Conservation (phyloP, 73 alveolate genomes). For the Blepharisma stoltei region DNA sequence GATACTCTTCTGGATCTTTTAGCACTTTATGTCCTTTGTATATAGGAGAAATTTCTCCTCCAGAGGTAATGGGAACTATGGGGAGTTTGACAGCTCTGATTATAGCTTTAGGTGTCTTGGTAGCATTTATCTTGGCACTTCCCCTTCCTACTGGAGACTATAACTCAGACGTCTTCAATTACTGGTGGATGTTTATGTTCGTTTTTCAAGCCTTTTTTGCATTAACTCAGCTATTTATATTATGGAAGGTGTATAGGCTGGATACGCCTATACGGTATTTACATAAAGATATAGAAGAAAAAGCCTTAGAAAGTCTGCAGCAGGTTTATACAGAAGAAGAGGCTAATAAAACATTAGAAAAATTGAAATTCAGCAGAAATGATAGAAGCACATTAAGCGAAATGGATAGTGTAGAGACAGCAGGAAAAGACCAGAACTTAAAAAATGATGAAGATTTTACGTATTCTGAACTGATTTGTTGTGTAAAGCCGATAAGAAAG, state of each 20-base stretch:
- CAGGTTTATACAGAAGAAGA: not conserved
- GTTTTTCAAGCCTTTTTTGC: slow-evolving; percentile 4
- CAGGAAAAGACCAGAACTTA: not conserved
- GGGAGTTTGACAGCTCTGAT: not conserved
- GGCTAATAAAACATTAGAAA: not conserved
- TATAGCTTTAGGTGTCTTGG: not conserved
- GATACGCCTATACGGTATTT: slow-evolving; percentile 11
- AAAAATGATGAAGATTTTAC: not conserved
- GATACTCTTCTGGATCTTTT: not conserved
- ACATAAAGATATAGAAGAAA: not conserved
- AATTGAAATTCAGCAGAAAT: not conserved
- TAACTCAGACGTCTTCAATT: not conserved
- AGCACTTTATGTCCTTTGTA: not conserved
- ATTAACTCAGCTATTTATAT: not conserved
- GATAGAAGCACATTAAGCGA: not conserved
- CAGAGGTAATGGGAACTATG: not conserved
- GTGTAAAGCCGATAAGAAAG: not conserved
- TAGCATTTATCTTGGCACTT: not conserved
- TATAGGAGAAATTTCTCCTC: slow-evolving; percentile 14
- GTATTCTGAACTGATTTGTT: not conserved
- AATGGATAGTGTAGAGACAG: not conserved
- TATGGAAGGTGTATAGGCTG: not conserved
- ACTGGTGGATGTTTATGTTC: slow-evolving; percentile 8
- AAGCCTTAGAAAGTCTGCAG: slow-evolving; percentile 12
- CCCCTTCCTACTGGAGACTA: slow-evolving; percentile 21